Base-by-base conservation (phyloP, 495 filamentous ascomycete species). In the Talaromyces wortmannii region DNA sequence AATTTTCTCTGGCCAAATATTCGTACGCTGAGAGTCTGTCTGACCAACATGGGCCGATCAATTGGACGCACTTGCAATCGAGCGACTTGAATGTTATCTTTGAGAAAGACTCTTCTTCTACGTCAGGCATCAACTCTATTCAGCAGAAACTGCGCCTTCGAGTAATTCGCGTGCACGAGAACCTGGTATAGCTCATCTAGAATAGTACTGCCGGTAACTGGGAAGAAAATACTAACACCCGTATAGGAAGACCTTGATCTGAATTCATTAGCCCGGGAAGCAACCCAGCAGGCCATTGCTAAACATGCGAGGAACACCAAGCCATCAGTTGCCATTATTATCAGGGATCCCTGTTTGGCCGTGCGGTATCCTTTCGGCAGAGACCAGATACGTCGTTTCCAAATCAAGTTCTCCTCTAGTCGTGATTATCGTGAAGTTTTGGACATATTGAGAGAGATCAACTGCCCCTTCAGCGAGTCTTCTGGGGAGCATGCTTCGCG, bases 271-370 rank as follows among this genome's bases (percentile, higher is more conserved):
- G 45, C 59, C 29, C 60, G 57, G 33, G 59, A 65, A 50, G 50
- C 56, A n/a, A 17, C 55, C 4, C 52, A 51, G 23, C 61, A 65
- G 16, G 8, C 31, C 11, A 52, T 54, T 10, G 31, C 55, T 5
- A 45, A 7, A 6, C 61, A 61, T 43, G 45, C 23, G 42, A 13
- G 42, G 8, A 50, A 52, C 1, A 29, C 59, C 13, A 73, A 67
- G 32, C 55, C 65, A 30, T 13, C 48, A 10, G 69, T 76, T 50
- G 66, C 70, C 7, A 67, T 76, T 31, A 62, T 77, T 15, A 68
- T 77, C n/a, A 77, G 73, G 45, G 52, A 60, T 2, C 74, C 74
- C 6, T 76, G 69, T 54, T 57, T 77, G 8, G 74, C 74, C 44
- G 59, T 77, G 17, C 75, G 73, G 53, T 77, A 72, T 57, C 67